Conservation (phyloP, 2,329 filamentous ascomycete species). For the Dichotomopilus funicola region DNA sequence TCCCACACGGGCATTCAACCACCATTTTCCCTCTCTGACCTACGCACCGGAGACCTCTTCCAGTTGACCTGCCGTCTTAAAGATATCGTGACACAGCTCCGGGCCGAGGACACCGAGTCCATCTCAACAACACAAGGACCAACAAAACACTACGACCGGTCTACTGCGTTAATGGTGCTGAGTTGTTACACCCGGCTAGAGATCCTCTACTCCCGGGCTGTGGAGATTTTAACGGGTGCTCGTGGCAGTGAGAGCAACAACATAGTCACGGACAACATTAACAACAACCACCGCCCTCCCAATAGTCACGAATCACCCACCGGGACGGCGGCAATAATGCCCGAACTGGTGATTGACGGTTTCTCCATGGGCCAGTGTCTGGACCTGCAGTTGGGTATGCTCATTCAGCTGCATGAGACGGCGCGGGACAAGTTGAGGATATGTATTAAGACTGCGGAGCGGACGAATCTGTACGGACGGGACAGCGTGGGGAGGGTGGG, state of each 20-base stretch:
- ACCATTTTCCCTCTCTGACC: background rate
- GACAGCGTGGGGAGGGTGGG: background rate
- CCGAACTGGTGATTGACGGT: constrained; percentile 1
- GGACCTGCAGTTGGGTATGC: background rate
- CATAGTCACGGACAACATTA: background rate
- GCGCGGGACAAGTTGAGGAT: background rate
- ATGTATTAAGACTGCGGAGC: background rate
- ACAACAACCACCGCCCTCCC: too few relatives aligned
- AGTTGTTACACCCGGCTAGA: constrained; percentile 1
- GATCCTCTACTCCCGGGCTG: background rate
- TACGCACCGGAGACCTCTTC: background rate
- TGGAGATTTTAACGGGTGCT: background rate
- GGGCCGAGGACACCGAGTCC: background rate
- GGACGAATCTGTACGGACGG: background rate
- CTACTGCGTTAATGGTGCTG: background rate
- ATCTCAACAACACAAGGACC: background rate
- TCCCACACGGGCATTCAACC: background rate
- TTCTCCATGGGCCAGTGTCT: background rate
- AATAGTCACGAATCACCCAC: too few relatives aligned
- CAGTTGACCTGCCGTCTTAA: background rate
- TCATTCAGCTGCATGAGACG: background rate
- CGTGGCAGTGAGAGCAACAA: background rate
- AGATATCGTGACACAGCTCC: background rate
- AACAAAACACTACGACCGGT: background rate
- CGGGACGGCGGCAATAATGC: background rate